Conservation (phyloP, 2,329 filamentous ascomycete species). For the Diaporthe australafricana region DNA sequence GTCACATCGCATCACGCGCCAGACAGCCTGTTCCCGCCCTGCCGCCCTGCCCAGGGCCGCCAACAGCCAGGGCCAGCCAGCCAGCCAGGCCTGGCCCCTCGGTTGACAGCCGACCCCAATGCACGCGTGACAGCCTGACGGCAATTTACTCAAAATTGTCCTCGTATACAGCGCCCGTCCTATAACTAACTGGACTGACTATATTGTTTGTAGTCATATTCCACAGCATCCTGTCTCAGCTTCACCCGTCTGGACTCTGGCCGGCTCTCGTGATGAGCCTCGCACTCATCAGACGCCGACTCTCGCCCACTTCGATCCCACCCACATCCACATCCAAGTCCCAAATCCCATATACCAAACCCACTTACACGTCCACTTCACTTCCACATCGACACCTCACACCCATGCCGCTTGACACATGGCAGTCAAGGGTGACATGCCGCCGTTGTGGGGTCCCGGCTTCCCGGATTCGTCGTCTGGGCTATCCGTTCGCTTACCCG, state of each 20-base stretch:
- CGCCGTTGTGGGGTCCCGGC: not conserved
- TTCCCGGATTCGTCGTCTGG: constrained; percentile 5
- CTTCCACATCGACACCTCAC: not conserved
- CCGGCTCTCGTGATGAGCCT: not conserved
- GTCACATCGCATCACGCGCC: not conserved
- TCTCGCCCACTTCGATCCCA: not conserved
- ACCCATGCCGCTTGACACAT: constrained; percentile 35
- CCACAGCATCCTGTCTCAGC: not conserved
- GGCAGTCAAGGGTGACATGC: constrained; percentile 31
- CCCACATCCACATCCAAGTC: not conserved
- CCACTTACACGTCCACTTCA: not conserved
- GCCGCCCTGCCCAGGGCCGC: not conserved
- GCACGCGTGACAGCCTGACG: constrained; percentile 23
- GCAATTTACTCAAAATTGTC: constrained; percentile 17
- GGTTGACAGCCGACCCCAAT: constrained; percentile 26
- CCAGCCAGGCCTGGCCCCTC: constrained; percentile 2
- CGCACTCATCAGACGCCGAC: not conserved
- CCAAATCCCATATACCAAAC: not conserved
- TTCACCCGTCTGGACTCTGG: not conserved
- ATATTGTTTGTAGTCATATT: constrained; percentile 1
- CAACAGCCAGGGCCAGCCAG: not conserved
- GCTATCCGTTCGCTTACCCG: constrained; percentile 19
- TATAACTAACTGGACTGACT: not conserved
- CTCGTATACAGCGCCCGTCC: constrained; percentile 12
- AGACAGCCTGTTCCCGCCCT: not conserved